Evolutionary conservation across 306 rosid species (phyloP), one percentile per base, ranked within the genome.

Genomic region (Pyrus communis): DNA sequence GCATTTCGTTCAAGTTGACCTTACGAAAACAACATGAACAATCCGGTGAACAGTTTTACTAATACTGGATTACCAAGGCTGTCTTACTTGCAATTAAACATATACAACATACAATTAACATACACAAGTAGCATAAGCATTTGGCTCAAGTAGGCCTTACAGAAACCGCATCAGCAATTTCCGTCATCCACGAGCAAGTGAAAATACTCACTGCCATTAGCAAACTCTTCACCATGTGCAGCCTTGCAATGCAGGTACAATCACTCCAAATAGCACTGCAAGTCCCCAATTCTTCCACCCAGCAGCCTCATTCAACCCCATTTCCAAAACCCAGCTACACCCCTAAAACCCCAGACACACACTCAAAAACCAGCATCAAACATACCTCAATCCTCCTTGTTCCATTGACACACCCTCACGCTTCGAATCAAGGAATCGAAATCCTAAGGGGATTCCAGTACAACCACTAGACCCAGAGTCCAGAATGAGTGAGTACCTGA

Each of bases 281-380:
- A 82, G 83, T 43, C 60, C 87, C 84, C 87, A 82, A 25, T 77
- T 82, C 25, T 61, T 87, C 93, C 93, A 83, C 75, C 57, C 74
- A 31, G 62, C 22, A 12, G 43, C 64, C 28, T 45, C 79, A 43
- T 74, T 59, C 4, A 82, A 71, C 19, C 49, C 71, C 62, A 71
- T n/a, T 0, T 75, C 69, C 9, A 82, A 75, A 67, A 21, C 60
- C 60, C 23, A 54, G 22, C 79, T 58, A 35, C 74, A 52, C 83
- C 13, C 83, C 70, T 58, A 46, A 46, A 46, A 46, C 54, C 19
- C 54, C 19, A 46, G 19, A 46, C 2, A 46, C 0, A 46, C 54
- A 14, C 17, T 17, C 19, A 4, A 85, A 60, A 42, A 84, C 10
- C 58, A 75, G 17, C 45, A 77, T 15, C 55, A 81, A 49, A 35